Conservation (phyloP, 2,329 filamentous ascomycete genomes). For the Hymenoscyphus repandus region DNA sequence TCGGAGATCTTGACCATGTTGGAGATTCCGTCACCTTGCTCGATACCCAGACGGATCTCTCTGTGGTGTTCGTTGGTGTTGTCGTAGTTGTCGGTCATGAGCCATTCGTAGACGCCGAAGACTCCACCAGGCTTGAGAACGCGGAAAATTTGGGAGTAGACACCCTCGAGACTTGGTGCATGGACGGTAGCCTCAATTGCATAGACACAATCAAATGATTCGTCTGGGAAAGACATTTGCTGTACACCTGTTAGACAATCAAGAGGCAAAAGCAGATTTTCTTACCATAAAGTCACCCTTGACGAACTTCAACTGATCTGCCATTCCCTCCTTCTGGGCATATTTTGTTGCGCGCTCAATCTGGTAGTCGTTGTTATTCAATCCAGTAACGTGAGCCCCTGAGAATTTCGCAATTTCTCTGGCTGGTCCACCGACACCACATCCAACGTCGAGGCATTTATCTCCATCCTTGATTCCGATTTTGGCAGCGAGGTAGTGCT, state of each 20-base stretch:
- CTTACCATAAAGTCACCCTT: slow-evolving; percentile 94
- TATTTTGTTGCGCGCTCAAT: slow-evolving; percentile 90
- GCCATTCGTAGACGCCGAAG: slow-evolving; percentile 98
- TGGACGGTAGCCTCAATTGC: slow-evolving; percentile 97
- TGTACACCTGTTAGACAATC: slow-evolving; percentile 29
- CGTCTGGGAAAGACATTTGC: slow-evolving; percentile 94
- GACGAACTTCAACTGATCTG: slow-evolving; percentile 76
- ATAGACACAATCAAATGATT: slow-evolving; percentile 91
- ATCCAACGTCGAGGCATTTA: slow-evolving; percentile 92
- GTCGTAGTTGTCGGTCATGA: slow-evolving; percentile 96
- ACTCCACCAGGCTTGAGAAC: slow-evolving; percentile 94
- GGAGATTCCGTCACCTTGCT: slow-evolving; percentile 92
- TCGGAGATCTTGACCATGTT: slow-evolving; percentile 95
- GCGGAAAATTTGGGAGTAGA: slow-evolving; percentile 92
- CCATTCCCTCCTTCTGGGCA: slow-evolving; percentile 74
- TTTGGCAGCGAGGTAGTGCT: slow-evolving; percentile 92
- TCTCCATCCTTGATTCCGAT: slow-evolving; percentile 84
- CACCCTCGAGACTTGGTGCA: slow-evolving; percentile 82
- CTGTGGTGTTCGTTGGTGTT: slow-evolving; percentile 84
- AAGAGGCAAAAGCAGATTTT: not conserved
- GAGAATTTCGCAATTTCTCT: slow-evolving; percentile 97
- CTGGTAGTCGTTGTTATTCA: slow-evolving; percentile 99
- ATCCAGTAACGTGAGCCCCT: slow-evolving; percentile 78
- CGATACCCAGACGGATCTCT: slow-evolving; percentile 91
- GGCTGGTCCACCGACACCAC: slow-evolving; percentile 92